Evolutionary conservation across 768 basidiomycete genomes (phyloP).

Genomic region (Udeniomyces megalosporus): DNA sequence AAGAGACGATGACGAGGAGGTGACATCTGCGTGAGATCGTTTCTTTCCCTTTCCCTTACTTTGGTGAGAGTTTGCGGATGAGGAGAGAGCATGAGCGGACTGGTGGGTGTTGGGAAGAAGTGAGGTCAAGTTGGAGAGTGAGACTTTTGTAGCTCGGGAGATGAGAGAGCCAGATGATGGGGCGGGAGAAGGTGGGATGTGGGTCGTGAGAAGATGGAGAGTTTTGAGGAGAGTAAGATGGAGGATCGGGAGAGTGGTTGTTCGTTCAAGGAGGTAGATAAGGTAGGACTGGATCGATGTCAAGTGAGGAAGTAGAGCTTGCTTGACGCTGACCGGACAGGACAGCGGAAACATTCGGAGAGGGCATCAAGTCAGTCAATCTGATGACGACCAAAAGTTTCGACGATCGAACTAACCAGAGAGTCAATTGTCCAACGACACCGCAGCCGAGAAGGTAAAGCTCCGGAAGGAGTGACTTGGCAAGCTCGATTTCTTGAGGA

Average conservation of each 20-base stretch:
- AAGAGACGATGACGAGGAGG: neutral
- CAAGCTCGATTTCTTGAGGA: conserved; percentile 22
- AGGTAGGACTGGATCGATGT: conserved; percentile 36
- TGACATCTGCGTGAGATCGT: neutral
- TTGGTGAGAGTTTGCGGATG: neutral
- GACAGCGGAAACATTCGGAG: neutral
- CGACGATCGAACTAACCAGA: neutral
- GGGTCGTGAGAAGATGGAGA: neutral
- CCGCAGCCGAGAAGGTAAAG: conserved; percentile 10
- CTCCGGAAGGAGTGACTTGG: conserved; percentile 18
- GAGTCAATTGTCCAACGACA: conserved; percentile 4
- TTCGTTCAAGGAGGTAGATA: conserved; percentile 35
- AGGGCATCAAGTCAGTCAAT: conserved; percentile 3
- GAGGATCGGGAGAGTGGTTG: conserved; percentile 25
- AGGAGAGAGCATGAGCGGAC: neutral
- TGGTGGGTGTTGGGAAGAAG: conserved; percentile 3
- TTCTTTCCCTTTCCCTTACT: conserved; percentile 15
- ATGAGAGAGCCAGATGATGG: conserved; percentile 3
- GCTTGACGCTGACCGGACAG: conserved; percentile 6
- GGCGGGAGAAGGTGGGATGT: conserved; percentile 8
- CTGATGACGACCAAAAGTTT: neutral
- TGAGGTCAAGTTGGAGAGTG: conserved; percentile 8
- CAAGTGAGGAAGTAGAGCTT: conserved; percentile 32
- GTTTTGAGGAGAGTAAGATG: conserved; percentile 25
- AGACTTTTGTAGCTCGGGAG: conserved; percentile 5